Conservation (phyloP, 2,329 filamentous ascomycete genomes). For the Colletotrichum zoysiae region DNA sequence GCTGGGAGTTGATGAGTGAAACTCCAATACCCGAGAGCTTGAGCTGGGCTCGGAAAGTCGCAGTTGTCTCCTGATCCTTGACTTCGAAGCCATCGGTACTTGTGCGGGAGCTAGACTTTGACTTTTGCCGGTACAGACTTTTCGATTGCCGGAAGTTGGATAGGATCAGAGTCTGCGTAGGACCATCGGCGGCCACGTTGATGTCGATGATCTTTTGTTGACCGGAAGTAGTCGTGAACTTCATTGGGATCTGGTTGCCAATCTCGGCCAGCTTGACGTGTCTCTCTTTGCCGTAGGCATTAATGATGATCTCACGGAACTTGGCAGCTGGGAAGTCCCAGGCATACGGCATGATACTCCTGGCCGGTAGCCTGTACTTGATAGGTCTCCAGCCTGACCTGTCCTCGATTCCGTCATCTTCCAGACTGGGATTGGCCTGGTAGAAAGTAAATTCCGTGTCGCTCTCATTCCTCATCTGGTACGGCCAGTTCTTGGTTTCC, state of each 20-base stretch:
- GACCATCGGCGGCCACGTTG: slow-evolving; percentile 94
- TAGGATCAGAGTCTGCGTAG: slow-evolving; percentile 92
- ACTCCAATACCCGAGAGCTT: slow-evolving; percentile 91
- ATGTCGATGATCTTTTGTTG: slow-evolving; percentile 93
- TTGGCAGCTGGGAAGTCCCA: slow-evolving; percentile 99
- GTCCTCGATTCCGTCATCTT: slow-evolving; percentile 89
- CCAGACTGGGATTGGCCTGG: slow-evolving; percentile 92
- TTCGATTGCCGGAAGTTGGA: slow-evolving; percentile 94
- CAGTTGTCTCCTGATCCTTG: slow-evolving; percentile 88
- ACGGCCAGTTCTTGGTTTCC: slow-evolving; percentile 97
- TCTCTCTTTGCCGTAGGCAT: slow-evolving; percentile 81
- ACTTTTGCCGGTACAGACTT: slow-evolving; percentile 82
- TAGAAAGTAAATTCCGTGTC: slow-evolving; percentile 97
- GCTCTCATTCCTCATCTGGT: slow-evolving; percentile 98
- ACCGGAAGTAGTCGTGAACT: slow-evolving; percentile 76
- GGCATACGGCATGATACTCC: slow-evolving; percentile 99
- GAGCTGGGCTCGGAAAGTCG: slow-evolving; percentile 90
- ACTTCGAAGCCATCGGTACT: slow-evolving; percentile 86
- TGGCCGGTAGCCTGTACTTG: slow-evolving; percentile 88
- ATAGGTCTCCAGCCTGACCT: slow-evolving; percentile 92
- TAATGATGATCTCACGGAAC: slow-evolving; percentile 91
- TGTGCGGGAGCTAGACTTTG: slow-evolving; percentile 63
- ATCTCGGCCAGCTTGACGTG: slow-evolving; percentile 97
- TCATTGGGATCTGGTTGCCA: slow-evolving; percentile 95
- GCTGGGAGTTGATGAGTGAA: slow-evolving; percentile 91